These are phyloP conservation scores for Rubroshorea leprosula DNA, from an alignment of 345 rosid species.

Conservation along the genomic window DNA sequence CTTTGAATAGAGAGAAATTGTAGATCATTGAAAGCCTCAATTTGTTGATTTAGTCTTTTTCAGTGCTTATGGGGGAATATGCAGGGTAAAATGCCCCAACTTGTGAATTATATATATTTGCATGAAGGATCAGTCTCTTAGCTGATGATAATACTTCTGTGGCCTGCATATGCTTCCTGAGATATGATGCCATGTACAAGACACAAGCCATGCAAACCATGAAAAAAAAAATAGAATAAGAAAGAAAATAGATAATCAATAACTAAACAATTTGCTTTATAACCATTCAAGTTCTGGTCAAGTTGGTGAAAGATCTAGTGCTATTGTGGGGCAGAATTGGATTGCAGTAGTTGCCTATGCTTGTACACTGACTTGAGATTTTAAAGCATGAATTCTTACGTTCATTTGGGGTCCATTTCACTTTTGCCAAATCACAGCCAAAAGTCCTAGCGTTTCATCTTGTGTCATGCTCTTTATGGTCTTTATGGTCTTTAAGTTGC, in stretches of 20 bases:
- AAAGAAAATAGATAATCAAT: no score
- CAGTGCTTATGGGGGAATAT: constrained; percentile 12
- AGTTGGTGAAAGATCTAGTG: not conserved
- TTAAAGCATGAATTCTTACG: constrained; percentile 24
- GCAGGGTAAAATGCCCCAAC: constrained; percentile 11
- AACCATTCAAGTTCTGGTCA: not conserved
- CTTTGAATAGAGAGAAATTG: constrained; percentile 17
- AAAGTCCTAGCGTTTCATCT: constrained; percentile 13
- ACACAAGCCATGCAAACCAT: constrained; percentile 14
- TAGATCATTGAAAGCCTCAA: not conserved
- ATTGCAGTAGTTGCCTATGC: no score
- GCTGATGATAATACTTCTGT: constrained; percentile 28
- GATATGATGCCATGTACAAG: constrained; percentile 18
- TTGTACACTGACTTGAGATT: no score
- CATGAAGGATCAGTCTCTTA: no score
- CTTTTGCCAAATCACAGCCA: constrained; percentile 11
- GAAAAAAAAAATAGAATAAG: not conserved
- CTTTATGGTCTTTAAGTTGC: no score
- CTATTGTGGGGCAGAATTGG: not conserved
- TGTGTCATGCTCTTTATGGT: no score
- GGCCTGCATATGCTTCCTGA: constrained; percentile 25
- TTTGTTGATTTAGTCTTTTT: not conserved
- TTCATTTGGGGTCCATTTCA: constrained; percentile 16
- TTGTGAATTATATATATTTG: constrained; percentile 24
- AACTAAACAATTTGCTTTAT: no score